Evolutionary conservation across 2,329 filamentous ascomycete species (phyloP).

Genomic region (Fusarium heterosporum): DNA sequence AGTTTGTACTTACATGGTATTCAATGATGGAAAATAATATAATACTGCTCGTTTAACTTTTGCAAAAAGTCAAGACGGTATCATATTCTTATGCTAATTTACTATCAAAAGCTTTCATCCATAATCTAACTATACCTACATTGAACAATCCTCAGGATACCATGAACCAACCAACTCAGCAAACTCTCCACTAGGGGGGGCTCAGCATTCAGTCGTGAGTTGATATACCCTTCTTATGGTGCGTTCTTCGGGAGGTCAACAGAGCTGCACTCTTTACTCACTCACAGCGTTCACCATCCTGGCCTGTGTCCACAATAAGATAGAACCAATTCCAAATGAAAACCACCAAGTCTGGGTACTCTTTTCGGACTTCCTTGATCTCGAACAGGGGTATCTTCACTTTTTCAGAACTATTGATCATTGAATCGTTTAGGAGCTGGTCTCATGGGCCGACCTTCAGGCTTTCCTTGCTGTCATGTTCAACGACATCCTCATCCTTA

Average conservation of each 20-base stretch:
- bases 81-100: not conserved
- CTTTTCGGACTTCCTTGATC: not conserved
- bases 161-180: not conserved
- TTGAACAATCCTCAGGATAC: not conserved
- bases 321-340: conserved; percentile 7
- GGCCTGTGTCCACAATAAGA: not conserved
- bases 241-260: not conserved
- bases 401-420: not conserved
- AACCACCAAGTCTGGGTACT: not conserved
- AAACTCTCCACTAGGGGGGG: not conserved
- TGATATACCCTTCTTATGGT: no score
- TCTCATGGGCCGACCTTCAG: conserved; percentile 12
- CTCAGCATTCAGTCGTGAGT: not conserved
- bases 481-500: not conserved
- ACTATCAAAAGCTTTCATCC: not conserved
- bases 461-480: not conserved
- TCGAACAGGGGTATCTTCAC: no score
- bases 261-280: not conserved
- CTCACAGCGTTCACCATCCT: conserved; percentile 10
- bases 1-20: not conserved
- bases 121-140: not conserved
- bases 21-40: not conserved
- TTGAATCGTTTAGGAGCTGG: not conserved
- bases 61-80: not conserved
- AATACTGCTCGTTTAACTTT: not conserved